Base-by-base conservation (phyloP, 2,329 filamentous ascomycete genomes). In the Thelonectria blattea region DNA sequence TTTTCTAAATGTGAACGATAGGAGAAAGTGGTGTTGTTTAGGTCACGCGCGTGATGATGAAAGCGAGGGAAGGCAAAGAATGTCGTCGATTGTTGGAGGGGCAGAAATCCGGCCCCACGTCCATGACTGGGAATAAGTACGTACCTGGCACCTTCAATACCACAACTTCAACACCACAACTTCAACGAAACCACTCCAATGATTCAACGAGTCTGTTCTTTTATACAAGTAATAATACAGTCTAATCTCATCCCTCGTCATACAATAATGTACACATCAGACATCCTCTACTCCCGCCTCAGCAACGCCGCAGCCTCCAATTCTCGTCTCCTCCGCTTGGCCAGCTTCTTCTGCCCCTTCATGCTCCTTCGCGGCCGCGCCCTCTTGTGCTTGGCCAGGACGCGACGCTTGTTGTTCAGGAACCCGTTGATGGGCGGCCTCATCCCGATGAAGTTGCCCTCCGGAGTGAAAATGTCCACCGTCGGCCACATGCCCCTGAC, bases 391-490 rank as follows among this genome's bases (percentile, higher is more conserved):
- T 81, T 76, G 20, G 76, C 76, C 22, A 79, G 75, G n/a, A 80
- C 76, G 14, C 77, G 79, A 27, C 85, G 85, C 72, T 86, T 86
- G 65, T 84, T 84, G 53, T 89, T 74, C 60, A 88, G 60, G 85
- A 88, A 93, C 7, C 87, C 91, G 68, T 90, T 88, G 81, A 96
- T 88, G 1, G 91, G 90, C 65, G 73, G 74, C 37, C 92, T 81
- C 10, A 80, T 78, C 1, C 83, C 89, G 30, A 98, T 81, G 68
- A 91, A 95, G 68, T 87, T 88, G n/a, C 95, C 95, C 59, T 92
- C 84, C 0, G 95, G 95, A 27, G 85, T 91, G 71, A 90, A 97
- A 0, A 98, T 87, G 66, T 98, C 93, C 7, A 99, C 84, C 10
- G 88, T 81, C 0, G 92, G 92, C 80, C 87, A 88, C 22, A 49